These are phyloP conservation scores for Tolypocladium endophyticum DNA, from an alignment of 2,329 filamentous ascomycete species.

Conservation along the genomic window DNA sequence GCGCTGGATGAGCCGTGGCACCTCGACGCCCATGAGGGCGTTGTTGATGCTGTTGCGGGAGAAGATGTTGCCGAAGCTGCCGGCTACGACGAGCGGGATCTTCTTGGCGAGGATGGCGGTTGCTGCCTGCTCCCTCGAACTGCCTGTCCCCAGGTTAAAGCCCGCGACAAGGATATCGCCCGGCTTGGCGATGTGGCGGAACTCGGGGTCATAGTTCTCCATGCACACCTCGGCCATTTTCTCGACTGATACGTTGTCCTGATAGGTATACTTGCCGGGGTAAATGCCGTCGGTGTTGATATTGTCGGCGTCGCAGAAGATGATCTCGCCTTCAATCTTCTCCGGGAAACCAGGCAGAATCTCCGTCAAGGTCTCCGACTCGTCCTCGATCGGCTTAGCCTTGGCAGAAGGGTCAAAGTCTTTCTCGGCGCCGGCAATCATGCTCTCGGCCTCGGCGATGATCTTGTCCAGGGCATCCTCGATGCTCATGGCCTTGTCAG, in stretches of 20 bases:
- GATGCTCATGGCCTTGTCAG: slow-evolving; percentile 54
- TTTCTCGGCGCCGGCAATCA: slow-evolving; percentile 45
- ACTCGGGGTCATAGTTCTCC: slow-evolving; percentile 80
- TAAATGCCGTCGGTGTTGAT: slow-evolving; percentile 92
- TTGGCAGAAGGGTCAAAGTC: slow-evolving; percentile 15
- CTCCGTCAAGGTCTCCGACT: slow-evolving; percentile 5
- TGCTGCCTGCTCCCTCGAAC: slow-evolving; percentile 71
- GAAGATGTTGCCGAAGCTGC: slow-evolving; percentile 80
- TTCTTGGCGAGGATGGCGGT: slow-evolving; percentile 75
- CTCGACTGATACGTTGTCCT: slow-evolving; percentile 65
- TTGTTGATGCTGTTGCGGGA: slow-evolving; percentile 71
- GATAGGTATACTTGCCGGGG: slow-evolving; percentile 84
- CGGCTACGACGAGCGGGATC: slow-evolving; percentile 70
- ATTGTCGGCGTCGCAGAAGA: slow-evolving; percentile 74
- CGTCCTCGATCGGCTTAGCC: background rate
- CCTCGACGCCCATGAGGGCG: slow-evolving; percentile 60
- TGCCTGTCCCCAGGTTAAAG: slow-evolving; percentile 83
- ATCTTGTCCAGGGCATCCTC: slow-evolving; percentile 64
- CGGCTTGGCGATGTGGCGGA: slow-evolving; percentile 49
- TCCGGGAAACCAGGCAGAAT: slow-evolving; percentile 60
- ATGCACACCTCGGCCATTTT: slow-evolving; percentile 87
- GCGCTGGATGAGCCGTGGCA: slow-evolving; percentile 54
- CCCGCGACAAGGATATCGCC: slow-evolving; percentile 78
- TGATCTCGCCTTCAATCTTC: slow-evolving; percentile 72
- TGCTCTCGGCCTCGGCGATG: slow-evolving; percentile 54